Base-by-base conservation (phyloP, 169 alveolate species). In the Plasmodium malariae region DNA sequence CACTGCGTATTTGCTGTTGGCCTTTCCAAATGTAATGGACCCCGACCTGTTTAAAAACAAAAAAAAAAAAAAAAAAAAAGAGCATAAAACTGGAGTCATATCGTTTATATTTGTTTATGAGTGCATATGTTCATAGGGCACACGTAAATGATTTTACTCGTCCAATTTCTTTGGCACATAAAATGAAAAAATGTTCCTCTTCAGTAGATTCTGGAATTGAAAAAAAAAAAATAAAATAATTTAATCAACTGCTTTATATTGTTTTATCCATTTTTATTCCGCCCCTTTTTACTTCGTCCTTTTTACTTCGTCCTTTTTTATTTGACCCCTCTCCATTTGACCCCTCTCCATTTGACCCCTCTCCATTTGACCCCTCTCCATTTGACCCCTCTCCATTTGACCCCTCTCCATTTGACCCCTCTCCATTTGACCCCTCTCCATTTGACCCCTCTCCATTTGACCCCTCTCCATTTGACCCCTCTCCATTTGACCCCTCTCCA, bases 121-220 rank as follows among this genome's bases (percentile, higher is more conserved):
- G 26, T 48, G 5, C 21, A n/a, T 0, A 24, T 45, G 24, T 68
- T 6, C 45, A 40, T 65, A 14, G 65, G 30, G 0, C 3, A 19
- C 3, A 40, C 51, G 19, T 26, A n/a, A 24, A 3, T 49, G 7
- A 36, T 26, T 49, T n/a, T 62, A 76, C 88, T 62, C 54, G 21
- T 62, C 51, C 59, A 76, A 36, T 19, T 76, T 63, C 70, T 54
- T 76, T 76, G 88, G 88, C 55, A 76, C 88, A 36, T 93, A 96
- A 63, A 96, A 96, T 19, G 97, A 95, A 62, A 96, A 95, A 43
- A 96, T 89, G 78, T 96, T 96, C 62, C 97, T 93, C 32, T 94
- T 92, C 72, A 96, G 91, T 40, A 95, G 80, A 28, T 94, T 94
- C 88, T 76, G 36, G 54, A 32, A n/a, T 45, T 67, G 62, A 51